A percentile compares a stretch with the other conserved stretches of the same genome.
Evolutionary conservation across 1,284 basidiomycete genomes (phyloP).

Genomic region (Rhodotorula sp.): DNA sequence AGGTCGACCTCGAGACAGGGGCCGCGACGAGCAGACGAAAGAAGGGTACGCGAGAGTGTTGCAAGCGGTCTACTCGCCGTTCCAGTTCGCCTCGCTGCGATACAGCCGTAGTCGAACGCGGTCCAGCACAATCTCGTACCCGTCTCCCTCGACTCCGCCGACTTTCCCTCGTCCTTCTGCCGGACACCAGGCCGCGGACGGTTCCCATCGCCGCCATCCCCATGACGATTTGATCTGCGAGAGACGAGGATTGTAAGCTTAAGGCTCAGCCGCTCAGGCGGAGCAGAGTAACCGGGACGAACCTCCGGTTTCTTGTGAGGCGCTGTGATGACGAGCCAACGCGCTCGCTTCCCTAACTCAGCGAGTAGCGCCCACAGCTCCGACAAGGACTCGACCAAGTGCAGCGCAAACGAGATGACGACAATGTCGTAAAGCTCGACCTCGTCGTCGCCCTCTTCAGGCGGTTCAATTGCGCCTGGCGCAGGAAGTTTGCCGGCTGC

Average conservation of each 20-base stretch:
- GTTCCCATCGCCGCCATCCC: constrained; percentile 70
- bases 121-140: constrained; percentile 42
- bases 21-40: not conserved
- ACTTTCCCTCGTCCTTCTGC: constrained; percentile 48
- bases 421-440: constrained; percentile 59
- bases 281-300: no score
- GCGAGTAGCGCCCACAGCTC: constrained; percentile 65
- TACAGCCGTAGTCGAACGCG: constrained; percentile 40
- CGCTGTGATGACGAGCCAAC: constrained; percentile 66
- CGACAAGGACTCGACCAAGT: constrained; percentile 63
- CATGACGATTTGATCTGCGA: constrained; percentile 67
- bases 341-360: constrained; percentile 61
- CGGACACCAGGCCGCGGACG: constrained; percentile 56
- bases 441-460: constrained; percentile 7
- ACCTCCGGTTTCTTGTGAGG: constrained; percentile 75
- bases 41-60: not conserved
- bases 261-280: not conserved
- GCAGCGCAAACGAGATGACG: constrained; percentile 69
- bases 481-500: constrained; percentile 56
- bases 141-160: constrained; percentile 37
- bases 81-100: constrained; percentile 38
- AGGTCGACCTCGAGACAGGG: not conserved
- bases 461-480: constrained; percentile 16
- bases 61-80: not conserved
- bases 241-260: not conserved